Evolutionary conservation across 2,329 filamentous ascomycete genomes (phyloP).

Genomic region (Claviceps arundinis): DNA sequence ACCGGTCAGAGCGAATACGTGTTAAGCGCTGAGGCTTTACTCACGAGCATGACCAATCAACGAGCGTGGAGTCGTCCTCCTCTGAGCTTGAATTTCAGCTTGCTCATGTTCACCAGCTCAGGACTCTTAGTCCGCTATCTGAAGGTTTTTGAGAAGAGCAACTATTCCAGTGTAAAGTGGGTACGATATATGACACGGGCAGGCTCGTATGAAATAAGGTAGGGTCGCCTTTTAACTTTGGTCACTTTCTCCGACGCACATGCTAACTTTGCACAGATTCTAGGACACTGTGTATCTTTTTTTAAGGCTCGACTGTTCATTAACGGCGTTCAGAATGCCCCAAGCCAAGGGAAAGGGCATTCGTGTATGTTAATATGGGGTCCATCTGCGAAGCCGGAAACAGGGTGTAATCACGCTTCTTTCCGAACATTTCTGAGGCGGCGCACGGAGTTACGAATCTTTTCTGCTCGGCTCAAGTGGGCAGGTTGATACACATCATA

Average conservation of each 20-base stretch:
- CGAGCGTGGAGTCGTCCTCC: conserved; percentile 94
- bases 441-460: neutral
- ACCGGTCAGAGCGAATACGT: conserved; percentile 96
- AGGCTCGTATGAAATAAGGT: conserved; percentile 95
- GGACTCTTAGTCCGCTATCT: conserved; percentile 85
- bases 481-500: neutral
- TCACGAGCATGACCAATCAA: conserved; percentile 96
- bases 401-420: neutral
- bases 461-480: neutral
- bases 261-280: conserved; percentile 18
- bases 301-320: neutral
- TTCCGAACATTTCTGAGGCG: neutral
- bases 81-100: conserved; percentile 77
- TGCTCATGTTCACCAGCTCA: conserved; percentile 97
- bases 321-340: conserved; percentile 3
- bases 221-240: conserved; percentile 8
- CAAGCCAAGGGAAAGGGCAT: neutral
- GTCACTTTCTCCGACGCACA: neutral
- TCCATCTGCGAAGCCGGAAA: neutral
- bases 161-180: conserved; percentile 98
- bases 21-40: conserved; percentile 78
- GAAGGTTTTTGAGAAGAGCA: conserved; percentile 98
- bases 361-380: neutral
- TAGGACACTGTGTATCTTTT: conserved; percentile 11
- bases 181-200: conserved; percentile 97